Base-by-base conservation (phyloP, 805 yeast species). In the Lachancea meyersii region DNA sequence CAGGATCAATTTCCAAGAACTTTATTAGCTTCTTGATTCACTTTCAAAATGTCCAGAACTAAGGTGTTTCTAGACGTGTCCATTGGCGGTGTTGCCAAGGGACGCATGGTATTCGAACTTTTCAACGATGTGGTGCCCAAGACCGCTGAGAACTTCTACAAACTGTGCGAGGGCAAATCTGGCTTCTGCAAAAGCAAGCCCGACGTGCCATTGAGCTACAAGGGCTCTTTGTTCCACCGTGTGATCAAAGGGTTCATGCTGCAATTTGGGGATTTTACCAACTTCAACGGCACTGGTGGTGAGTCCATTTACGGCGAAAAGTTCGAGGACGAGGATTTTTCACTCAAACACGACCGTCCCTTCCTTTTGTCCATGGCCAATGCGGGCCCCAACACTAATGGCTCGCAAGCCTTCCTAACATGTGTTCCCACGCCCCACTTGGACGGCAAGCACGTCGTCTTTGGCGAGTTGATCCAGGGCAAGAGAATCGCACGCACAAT, bases 341-440 rank as follows among this genome's bases (percentile, higher is more conserved):
- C 72, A 38, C 61, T 77, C 51, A 76, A 73, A 48, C 97, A 91
- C 61, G 87, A 80, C 50, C 74, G 74, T 56, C 97, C 97, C 42
- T 89, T 83, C 64, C 71, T 93, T 52, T 74, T 91, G 53, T 86
- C 95, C 6, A 93, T 91, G 97, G 97, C 98, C 45, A 91, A 91
- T 60, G 86, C 97, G 4, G 97, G 97, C 14, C 88, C 95, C 46
- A 79, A 82, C 63, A 91, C 97, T 38, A 93, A 93, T 60, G 97
- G 97, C 1, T 87, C 96, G 2, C 97, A 91, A 66, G 93, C 87
- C 56, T 91, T 91, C 64, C 80, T 91, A 55, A 91, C 98, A 21
- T 86, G 96, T 2, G 93, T 79, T 2, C 80, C 87, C 32, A 87
- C 97, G 1, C 96, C 97, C 5, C 97, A 91, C 65, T 75, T 93